These are phyloP conservation scores for Zygnema circumcarinatum DNA, from an alignment of 139 green algal genomes.

Conservation along the genomic window DNA sequence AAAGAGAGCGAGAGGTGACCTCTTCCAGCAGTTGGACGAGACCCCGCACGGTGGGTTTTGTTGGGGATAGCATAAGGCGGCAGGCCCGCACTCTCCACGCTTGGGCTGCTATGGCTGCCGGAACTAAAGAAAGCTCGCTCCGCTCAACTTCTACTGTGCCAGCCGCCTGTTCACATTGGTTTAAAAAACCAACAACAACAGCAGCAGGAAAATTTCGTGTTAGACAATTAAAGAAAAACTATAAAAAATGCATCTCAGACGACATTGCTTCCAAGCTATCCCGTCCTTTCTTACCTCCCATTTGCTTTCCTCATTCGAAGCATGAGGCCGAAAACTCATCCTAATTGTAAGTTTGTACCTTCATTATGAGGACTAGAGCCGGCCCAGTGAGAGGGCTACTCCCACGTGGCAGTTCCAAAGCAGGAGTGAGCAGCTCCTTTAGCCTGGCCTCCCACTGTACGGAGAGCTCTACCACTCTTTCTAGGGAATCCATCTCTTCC, in stretches of 20 bases:
- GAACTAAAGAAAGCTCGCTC: not conserved
- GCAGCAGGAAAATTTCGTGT: not conserved
- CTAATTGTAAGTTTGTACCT: slow-evolving; percentile 11
- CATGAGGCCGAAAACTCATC: not conserved
- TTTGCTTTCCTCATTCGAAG: too few relatives aligned
- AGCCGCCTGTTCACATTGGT: not conserved
- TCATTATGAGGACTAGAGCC: not conserved
- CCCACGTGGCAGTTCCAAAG: not conserved
- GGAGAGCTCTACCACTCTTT: not conserved
- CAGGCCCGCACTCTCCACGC: not conserved
- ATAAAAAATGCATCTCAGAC: too few relatives aligned
- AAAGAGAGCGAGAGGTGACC: not conserved
- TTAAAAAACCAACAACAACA: not conserved
- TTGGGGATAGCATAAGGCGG: not conserved
- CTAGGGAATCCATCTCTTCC: slow-evolving; percentile 3
- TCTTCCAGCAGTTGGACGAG: not conserved
- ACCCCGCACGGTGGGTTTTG: not conserved
- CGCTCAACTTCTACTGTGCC: not conserved
- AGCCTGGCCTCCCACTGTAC: not conserved
- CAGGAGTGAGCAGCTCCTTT: not conserved
- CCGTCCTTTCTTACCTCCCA: too few relatives aligned
- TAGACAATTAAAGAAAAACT: not conserved
- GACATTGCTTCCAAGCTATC: too few relatives aligned
- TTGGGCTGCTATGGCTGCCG: not conserved
- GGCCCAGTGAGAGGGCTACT: not conserved